Base-by-base conservation (phyloP, 352 stramenopile species). In the Phytophthora ohioensis region DNA sequence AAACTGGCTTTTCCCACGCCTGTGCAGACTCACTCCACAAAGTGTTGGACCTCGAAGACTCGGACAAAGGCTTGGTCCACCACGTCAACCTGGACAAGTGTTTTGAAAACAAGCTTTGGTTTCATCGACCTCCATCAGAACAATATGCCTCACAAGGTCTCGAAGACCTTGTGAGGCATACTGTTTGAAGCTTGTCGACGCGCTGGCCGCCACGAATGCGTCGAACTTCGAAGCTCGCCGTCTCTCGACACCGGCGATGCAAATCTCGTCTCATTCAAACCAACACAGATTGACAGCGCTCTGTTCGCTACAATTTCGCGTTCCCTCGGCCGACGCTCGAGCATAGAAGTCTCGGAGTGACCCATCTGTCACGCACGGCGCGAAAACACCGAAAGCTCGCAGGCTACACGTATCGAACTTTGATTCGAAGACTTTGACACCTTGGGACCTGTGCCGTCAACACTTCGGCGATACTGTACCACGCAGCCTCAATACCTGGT, bases 51-150 rank as follows among this genome's bases (percentile, higher is more conserved):
- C 17, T 21, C 17, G 17, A 21, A 21, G 17, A 21, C 17, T 21
- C 17, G 17, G 17, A 21, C 17, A 21, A 21, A 21, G 17, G 17
- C 41, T 17, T 17, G 17, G 17, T 17, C 17, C 17, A 17, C 17
- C 17, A 17, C 17, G 17, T 17, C 17, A 17, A 17, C 17, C 17
- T 17, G 41, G 11, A 35, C 53, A 9, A 38, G 39, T 71, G 55
- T 66, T 71, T 66, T 55, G 55, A 65, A 59, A 70, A 64, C 63
- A 70, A 42, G 38, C 31, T 31, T 55, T 46, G 64, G 35, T 70
- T 64, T 64, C 62, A 52, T 38, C 45, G 36, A 11, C 30, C 46
- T 5, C 32, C 8, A 43, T 42, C 17, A 10, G 4, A 38, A 17
- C 17, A 15, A 21, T 8, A 13, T 30, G 27, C 17, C 17, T 56